Conservation (phyloP, 192 early-diverging fungal genomes). For the Geranomyces variabilis region DNA sequence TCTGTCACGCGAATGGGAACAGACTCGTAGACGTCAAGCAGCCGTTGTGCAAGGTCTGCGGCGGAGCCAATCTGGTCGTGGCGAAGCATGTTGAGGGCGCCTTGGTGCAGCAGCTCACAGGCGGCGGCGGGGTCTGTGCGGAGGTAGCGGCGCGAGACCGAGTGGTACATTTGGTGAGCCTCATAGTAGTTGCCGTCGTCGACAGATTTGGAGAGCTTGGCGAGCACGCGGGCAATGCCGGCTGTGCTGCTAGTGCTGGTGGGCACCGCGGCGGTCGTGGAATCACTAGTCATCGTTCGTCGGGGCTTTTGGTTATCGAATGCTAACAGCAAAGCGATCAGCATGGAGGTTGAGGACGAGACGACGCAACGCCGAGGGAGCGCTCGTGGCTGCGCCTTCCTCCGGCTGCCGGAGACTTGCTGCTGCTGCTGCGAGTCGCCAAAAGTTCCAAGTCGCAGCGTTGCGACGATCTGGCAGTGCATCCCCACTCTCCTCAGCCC, state of each 20-base stretch:
- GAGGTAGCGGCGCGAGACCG: slow-evolving; percentile 85
- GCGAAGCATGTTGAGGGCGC: slow-evolving; percentile 74
- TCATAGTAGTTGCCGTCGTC: slow-evolving; percentile 93
- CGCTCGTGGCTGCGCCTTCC: too few relatives aligned
- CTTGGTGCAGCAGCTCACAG: slow-evolving; percentile 81
- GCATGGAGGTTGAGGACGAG: too few relatives aligned
- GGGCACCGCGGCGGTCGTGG: too few relatives aligned
- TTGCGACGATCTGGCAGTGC: too few relatives aligned
- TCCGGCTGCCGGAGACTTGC: too few relatives aligned
- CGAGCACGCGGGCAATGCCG: slow-evolving; percentile 41
- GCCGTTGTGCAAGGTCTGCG: slow-evolving; percentile 76
- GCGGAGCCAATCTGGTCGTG: slow-evolving; percentile 83
- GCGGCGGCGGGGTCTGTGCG: slow-evolving; percentile 81
- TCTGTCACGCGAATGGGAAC: slow-evolving; percentile 70
- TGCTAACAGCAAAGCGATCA: too few relatives aligned
- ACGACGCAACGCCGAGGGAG: too few relatives aligned
- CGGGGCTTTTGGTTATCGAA: too few relatives aligned
- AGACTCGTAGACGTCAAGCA: slow-evolving; percentile 81
- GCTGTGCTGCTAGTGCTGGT: background rate
- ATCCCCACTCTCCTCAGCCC: too few relatives aligned
- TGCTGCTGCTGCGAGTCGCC: too few relatives aligned
- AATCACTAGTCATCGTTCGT: too few relatives aligned
- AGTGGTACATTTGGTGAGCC: slow-evolving; percentile 96
- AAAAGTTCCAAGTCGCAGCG: too few relatives aligned
- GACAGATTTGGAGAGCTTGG: slow-evolving; percentile 45